Percentiles rank a stretch among this genome's conserved stretches.
Conservation (phyloP, 768 basidiomycete species). For the Rhodotorula graminis region DNA sequence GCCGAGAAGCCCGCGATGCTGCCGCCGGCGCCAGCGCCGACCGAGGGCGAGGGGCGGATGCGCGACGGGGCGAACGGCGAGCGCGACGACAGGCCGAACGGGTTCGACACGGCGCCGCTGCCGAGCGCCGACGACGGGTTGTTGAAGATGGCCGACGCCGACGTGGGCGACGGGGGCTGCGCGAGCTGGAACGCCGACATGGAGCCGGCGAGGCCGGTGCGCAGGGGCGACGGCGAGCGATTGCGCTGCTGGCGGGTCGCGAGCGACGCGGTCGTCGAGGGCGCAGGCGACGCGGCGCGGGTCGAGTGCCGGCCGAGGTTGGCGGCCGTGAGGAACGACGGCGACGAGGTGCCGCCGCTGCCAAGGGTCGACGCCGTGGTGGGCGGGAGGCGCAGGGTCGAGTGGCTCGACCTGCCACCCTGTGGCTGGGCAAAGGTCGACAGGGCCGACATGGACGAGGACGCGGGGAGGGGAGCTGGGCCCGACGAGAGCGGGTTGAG, state of each 20-base stretch:
- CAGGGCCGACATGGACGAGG: constrained; percentile 30
- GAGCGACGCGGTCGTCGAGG: constrained; percentile 13
- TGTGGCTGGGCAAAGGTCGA: not conserved
- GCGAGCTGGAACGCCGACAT: constrained; percentile 36
- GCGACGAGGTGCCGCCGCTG: not conserved
- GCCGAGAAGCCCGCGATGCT: not conserved
- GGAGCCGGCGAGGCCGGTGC: constrained; percentile 29
- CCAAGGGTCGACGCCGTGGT: not conserved
- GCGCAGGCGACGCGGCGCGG: constrained; percentile 25
- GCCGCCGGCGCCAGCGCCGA: not conserved
- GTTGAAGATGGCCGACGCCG: not conserved
- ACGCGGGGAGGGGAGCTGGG: constrained; percentile 3
- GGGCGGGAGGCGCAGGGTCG: constrained; percentile 20
- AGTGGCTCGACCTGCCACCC: constrained; percentile 27
- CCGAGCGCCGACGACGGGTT: constrained; percentile 20
- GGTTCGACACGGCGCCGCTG: constrained; percentile 14
- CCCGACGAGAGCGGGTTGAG: not conserved
- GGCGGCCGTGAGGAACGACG: constrained; percentile 25
- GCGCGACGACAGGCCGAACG: constrained; percentile 27
- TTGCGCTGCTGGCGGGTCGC: not conserved
- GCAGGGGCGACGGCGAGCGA: constrained; percentile 24
- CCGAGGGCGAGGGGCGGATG: not conserved
- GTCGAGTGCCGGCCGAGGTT: constrained; percentile 13
- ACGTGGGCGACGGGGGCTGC: constrained; percentile 7
- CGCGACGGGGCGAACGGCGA: constrained; percentile 23